Conservation (phyloP, 306 rosid genomes). For the Heteromeles arbutifolia region DNA sequence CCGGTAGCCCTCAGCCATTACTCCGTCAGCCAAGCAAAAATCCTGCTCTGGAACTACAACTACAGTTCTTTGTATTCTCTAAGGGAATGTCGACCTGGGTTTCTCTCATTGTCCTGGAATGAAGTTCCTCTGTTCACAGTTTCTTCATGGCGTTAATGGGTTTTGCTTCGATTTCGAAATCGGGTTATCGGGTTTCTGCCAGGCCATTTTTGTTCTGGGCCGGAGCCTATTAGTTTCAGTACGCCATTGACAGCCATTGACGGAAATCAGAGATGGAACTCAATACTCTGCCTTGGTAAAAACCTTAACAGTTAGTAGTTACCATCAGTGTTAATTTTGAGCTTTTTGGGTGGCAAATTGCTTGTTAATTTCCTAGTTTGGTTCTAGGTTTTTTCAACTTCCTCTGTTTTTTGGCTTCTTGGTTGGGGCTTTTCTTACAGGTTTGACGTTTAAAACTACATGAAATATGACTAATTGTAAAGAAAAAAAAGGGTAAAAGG, state of each 20-base stretch:
- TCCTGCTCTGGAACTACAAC: slow-evolving; percentile 70
- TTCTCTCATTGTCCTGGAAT: slow-evolving; percentile 83
- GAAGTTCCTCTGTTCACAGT: slow-evolving; percentile 72
- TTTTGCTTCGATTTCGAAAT: background rate
- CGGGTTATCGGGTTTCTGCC: slow-evolving; percentile 41
- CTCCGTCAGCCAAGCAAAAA: slow-evolving; percentile 79
- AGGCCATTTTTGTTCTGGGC: slow-evolving; percentile 66
- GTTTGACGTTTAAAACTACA: slow-evolving; percentile 41
- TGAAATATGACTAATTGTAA: slow-evolving; percentile 41
- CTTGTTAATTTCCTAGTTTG: slow-evolving; percentile 27
- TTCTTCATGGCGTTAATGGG: slow-evolving; percentile 80
- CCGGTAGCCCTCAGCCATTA: slow-evolving; percentile 70
- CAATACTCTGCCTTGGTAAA: slow-evolving; percentile 2
- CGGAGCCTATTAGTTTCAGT: slow-evolving; percentile 46
- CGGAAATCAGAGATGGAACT: slow-evolving; percentile 3
- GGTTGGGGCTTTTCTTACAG: slow-evolving; percentile 27
- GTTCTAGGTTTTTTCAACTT: slow-evolving; percentile 18
- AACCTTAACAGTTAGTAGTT: slow-evolving; percentile 14
- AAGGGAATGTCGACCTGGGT: slow-evolving; percentile 63
- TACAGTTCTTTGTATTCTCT: slow-evolving; percentile 53
- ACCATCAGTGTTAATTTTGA: background rate
- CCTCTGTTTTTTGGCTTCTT: background rate
- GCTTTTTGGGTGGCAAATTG: slow-evolving; percentile 12
- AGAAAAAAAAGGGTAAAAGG: slow-evolving; percentile 12
- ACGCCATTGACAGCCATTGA: slow-evolving; percentile 31